phyloP scores from a whole-genome alignment of 768 basidiomycete species.

The Exidia glandulosa region DNA sequence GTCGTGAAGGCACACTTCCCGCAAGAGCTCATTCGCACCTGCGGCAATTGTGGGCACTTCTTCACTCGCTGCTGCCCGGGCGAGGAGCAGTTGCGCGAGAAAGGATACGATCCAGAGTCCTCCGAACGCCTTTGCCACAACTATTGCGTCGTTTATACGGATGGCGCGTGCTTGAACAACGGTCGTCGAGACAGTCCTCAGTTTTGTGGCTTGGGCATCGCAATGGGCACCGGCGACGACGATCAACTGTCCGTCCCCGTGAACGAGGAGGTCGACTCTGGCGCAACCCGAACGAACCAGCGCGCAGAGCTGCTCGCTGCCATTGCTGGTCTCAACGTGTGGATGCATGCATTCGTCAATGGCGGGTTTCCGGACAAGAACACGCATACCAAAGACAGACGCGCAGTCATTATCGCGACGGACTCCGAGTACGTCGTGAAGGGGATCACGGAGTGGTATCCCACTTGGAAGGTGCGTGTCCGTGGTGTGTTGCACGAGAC shows the following conservation, averaged over 20 bases:
- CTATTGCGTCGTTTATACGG: conserved; percentile 21
- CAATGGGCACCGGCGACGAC: not conserved
- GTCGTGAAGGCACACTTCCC: not conserved
- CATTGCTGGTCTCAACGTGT: not conserved
- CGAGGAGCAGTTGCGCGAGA: too few species aligned
- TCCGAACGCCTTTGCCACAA: conserved; percentile 12
- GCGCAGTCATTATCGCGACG: conserved; percentile 15
- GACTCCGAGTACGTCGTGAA: conserved; percentile 27
- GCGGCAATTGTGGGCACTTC: not conserved
- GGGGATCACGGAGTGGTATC: conserved; percentile 26
- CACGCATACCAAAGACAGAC: not conserved
- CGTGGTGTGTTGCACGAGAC: conserved; percentile 7
- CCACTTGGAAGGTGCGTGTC: conserved; percentile 21
- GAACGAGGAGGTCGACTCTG: not conserved
- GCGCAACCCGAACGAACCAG: not conserved
- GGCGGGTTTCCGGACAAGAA: not conserved
- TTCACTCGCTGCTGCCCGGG: not conserved
- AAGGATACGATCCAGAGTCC: not conserved
- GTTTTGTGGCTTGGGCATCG: conserved; percentile 19
- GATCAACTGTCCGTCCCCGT: not conserved
- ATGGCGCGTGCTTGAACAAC: conserved; percentile 24
- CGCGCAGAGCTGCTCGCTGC: not conserved
- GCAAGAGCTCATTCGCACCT: not conserved
- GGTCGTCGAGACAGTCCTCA: conserved; percentile 12
- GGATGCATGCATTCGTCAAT: not conserved